These are phyloP conservation scores for Aspergillus carlsbadensis DNA, from an alignment of 495 filamentous ascomycete genomes.

Conservation along the genomic window DNA sequence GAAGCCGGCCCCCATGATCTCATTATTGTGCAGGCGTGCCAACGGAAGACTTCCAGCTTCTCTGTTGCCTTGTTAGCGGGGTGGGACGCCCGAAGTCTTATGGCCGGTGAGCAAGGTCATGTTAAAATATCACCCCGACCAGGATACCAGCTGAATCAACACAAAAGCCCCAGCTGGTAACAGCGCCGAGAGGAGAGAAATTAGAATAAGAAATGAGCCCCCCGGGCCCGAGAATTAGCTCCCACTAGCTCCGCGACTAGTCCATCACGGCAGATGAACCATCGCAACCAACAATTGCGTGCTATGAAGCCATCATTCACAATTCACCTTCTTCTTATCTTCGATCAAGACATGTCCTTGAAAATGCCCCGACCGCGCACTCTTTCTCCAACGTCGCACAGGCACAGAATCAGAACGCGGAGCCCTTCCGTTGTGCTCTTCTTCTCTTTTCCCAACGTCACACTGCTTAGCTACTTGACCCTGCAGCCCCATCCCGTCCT, in stretches of 20 bases:
- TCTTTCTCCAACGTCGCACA: background rate
- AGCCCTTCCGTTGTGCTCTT: background rate
- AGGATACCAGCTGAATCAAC: too few relatives aligned
- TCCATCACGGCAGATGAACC: slow-evolving; percentile 14
- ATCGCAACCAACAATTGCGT: slow-evolving; percentile 23
- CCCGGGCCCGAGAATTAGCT: background rate
- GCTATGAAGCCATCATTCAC: slow-evolving; percentile 15
- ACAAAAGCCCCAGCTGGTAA: too few relatives aligned
- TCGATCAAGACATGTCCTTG: background rate
- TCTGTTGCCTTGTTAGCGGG: too few relatives aligned
- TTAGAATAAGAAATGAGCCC: background rate
- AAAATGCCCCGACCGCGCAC: background rate
- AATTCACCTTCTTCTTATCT: background rate
- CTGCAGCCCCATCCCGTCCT: background rate
- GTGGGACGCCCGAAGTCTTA: too few relatives aligned
- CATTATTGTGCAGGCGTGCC: too few relatives aligned
- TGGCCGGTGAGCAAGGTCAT: too few relatives aligned
- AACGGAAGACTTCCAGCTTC: too few relatives aligned
- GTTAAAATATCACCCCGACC: too few relatives aligned
- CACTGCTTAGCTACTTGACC: too few relatives aligned
- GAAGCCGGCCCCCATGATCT: too few relatives aligned
- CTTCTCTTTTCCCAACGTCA: background rate
- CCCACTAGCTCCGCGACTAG: background rate
- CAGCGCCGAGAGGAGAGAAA: background rate
- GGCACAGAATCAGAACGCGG: background rate